Base-by-base conservation (phyloP, 1,284 basidiomycete species). In the Ustilago shanxiensis region DNA sequence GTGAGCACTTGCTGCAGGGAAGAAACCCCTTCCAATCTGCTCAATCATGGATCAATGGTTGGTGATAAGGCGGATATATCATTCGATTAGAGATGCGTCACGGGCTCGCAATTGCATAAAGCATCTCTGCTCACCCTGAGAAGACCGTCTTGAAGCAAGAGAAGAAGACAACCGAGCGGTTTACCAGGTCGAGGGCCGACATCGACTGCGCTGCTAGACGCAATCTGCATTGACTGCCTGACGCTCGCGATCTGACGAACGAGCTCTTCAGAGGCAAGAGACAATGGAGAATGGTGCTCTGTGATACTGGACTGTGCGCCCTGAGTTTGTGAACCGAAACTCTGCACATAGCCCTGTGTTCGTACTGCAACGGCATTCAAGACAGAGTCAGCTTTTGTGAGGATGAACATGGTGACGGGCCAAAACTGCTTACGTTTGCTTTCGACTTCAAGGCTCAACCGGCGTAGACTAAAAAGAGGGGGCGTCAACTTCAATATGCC, bases 1-100 rank as follows among this genome's bases (percentile, higher is more conserved):
- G 22, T 57, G 56, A 13, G 33, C 14, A 22, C 55, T 62, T 9
- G 24, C 4, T 5, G 33, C 9, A 2, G 69, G 51, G 24, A 72
- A 72, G 35, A 61, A 51, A 0, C 50, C 26, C 0, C 51, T 11
- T 26, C 51, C 69, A 18, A 72, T 60, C 69, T 72, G 60, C 28
- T 26, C 18, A n/a, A 24, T n/a, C n/a, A n/a, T n/a, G n/a, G n/a
- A n/a, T n/a, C n/a, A n/a, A n/a, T n/a, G n/a, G n/a, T n/a, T n/a
- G n/a, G n/a, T 37, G 22, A 22, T 4, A 41, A 14, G 2, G 22
- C 2, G 28, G 5, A 9, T 10, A 10, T 20, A 18, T 1, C 14
- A 39, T 56, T 18, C 57, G 16, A 39, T 58, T 26, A 49, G 49
- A 26, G 13, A 53, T 10, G 22, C 8, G 20, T 9, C 14, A 16